phyloP scores from a whole-genome alignment of 1,284 basidiomycete species.

The Puccinia triticina region DNA sequence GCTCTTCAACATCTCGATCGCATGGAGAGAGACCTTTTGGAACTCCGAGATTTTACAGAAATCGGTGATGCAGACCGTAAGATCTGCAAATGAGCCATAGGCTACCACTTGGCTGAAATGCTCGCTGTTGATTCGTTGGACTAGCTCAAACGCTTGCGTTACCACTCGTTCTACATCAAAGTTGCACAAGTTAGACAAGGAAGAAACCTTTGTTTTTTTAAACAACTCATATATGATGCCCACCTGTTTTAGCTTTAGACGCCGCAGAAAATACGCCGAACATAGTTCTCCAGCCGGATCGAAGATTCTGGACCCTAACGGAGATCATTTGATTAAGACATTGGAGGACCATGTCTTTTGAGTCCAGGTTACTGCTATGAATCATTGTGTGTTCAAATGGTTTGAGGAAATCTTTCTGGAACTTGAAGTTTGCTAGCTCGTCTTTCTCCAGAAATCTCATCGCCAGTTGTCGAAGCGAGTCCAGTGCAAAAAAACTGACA shows the following conservation, averaged over 20 bases:
- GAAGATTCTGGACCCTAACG: slow-evolving; percentile 87
- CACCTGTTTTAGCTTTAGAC: slow-evolving; percentile 86
- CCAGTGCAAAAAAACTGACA: slow-evolving; percentile 94
- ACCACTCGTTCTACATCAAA: slow-evolving; percentile 76
- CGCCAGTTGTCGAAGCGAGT: slow-evolving; percentile 94
- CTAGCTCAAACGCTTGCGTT: slow-evolving; percentile 93
- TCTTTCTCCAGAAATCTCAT: slow-evolving; percentile 99
- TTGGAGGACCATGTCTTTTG: slow-evolving; percentile 97
- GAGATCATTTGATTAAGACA: slow-evolving; percentile 99
- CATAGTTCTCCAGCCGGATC: slow-evolving; percentile 99
- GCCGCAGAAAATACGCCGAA: slow-evolving; percentile 97
- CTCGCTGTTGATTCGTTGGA: slow-evolving; percentile 84
- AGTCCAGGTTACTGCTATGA: slow-evolving; percentile 90
- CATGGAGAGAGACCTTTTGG: slow-evolving; percentile 94
- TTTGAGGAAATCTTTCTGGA: slow-evolving; percentile 98
- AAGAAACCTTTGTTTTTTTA: background rate
- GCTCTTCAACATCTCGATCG: slow-evolving; percentile 92
- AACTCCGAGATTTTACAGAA: slow-evolving; percentile 99
- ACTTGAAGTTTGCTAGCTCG: slow-evolving; percentile 96
- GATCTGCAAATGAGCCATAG: slow-evolving; percentile 90
- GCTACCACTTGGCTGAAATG: slow-evolving; percentile 88
- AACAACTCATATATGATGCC: slow-evolving; percentile 53
- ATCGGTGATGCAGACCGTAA: slow-evolving; percentile 96
- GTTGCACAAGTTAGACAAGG: background rate
- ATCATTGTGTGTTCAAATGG: slow-evolving; percentile 99